phyloP scores from a whole-genome alignment of 2,329 filamentous ascomycete genomes.

The Cladophialophora immunda region DNA sequence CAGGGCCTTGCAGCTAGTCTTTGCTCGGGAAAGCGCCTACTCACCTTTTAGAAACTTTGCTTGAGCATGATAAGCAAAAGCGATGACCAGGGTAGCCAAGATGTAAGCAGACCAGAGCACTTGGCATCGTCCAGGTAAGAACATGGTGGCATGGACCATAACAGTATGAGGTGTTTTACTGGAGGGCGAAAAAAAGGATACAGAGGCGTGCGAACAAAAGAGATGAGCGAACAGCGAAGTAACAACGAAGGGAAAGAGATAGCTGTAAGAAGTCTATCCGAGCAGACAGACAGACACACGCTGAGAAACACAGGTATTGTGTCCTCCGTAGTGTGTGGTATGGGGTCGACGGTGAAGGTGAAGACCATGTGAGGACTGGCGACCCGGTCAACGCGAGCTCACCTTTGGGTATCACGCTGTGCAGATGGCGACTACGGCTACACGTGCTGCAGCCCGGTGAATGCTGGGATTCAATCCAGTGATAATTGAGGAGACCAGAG shows the following conservation, averaged over 20 bases:
- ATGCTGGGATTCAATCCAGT: not conserved
- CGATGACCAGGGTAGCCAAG: not conserved
- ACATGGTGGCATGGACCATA: conserved; percentile 15
- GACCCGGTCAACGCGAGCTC: not conserved
- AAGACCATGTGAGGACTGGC: conserved; percentile 8
- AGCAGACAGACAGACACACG: not conserved
- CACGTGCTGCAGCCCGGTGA: not conserved
- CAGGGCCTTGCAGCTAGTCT: not conserved
- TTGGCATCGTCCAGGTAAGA: not conserved
- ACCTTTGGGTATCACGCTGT: conserved; percentile 7
- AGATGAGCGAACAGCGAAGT: not conserved
- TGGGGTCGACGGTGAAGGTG: not conserved
- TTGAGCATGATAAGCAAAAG: conserved; percentile 7
- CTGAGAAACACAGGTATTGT: not conserved
- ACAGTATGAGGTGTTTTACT: not conserved
- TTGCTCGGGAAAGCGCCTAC: not conserved
- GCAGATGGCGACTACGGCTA: not conserved
- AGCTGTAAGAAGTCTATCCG: not conserved
- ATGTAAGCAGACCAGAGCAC: conserved; percentile 4
- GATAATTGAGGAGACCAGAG: not conserved
- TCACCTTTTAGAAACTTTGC: conserved; percentile 32
- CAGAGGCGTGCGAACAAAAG: not conserved
- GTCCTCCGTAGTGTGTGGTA: not conserved
- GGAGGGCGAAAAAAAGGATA: not conserved
- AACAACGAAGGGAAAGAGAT: not conserved